phyloP scores from a whole-genome alignment of 2,329 filamentous ascomycete species.

The Sordariomycetes sp. region DNA sequence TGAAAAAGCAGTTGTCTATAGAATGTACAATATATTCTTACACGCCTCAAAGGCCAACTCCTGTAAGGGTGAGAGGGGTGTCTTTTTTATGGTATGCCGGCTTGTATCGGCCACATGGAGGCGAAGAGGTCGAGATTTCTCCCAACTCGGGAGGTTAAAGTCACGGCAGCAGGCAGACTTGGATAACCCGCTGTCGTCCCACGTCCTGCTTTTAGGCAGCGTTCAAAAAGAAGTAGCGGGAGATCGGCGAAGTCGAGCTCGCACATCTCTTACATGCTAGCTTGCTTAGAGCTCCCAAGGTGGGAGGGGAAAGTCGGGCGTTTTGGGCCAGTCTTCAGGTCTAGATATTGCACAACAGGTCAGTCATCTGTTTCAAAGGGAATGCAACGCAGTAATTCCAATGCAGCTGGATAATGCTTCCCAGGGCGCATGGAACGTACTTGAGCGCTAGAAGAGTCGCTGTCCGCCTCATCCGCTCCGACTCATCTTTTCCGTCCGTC shows the following conservation, averaged over 20 bases:
- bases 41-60: neutral
- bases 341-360: neutral
- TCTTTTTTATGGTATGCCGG: neutral
- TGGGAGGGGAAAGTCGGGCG: neutral
- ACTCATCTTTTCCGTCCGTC: neutral
- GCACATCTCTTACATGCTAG: neutral
- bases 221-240: neutral
- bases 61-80: neutral
- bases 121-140: neutral
- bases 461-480: neutral
- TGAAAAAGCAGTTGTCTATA: neutral
- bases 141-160: neutral
- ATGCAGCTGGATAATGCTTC: neutral
- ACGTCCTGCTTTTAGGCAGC: neutral
- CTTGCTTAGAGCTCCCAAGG: neutral
- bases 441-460: neutral
- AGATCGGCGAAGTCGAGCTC: no score
- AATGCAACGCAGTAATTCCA: neutral
- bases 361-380: neutral
- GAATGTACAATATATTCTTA: neutral
- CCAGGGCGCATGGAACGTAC: neutral
- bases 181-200: neutral
- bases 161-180: neutral
- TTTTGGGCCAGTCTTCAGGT: slow-evolving; percentile 2
- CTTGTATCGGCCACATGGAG: neutral